A percentile compares a stretch with the other conserved stretches of the same genome.
These are phyloP conservation scores for Pseudogymnoascus sp. DNA, from an alignment of 2,329 filamentous ascomycete genomes.

Conservation along the genomic window DNA sequence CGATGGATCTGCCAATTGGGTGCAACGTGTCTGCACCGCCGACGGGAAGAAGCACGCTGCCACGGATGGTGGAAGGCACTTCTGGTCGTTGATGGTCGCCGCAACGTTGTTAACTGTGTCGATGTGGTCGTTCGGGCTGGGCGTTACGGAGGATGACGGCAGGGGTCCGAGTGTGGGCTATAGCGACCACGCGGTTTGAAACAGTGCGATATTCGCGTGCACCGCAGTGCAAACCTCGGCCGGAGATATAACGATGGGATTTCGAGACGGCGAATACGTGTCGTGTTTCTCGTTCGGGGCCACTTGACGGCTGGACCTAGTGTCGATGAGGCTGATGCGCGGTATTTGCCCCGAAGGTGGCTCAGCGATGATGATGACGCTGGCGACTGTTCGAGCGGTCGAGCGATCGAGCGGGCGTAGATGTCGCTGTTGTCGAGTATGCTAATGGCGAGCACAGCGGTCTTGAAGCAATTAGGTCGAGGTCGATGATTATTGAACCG, in stretches of 20 bases:
- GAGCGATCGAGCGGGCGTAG: background rate
- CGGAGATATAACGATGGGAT: background rate
- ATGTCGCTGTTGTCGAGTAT: conserved; percentile 1
- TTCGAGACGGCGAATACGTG: background rate
- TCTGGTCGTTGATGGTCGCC: conserved; percentile 1
- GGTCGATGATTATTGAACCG: conserved; percentile 1
- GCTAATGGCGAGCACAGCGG: background rate
- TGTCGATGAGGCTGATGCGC: background rate
- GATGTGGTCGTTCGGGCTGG: background rate
- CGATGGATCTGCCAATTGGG: conserved; percentile 6
- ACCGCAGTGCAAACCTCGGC: background rate
- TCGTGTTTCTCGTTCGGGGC: background rate
- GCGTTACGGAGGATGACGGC: conserved; percentile 6
- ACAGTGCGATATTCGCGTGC: conserved; percentile 6
- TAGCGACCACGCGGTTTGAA: conserved; percentile 6
- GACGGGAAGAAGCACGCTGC: conserved; percentile 4
- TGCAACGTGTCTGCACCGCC: conserved; percentile 2
- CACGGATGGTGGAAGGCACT: conserved; percentile 3
- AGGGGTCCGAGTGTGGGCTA: conserved; percentile 3
- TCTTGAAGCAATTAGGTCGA: background rate
- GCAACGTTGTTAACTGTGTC: background rate
- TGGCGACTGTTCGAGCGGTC: conserved; percentile 3
- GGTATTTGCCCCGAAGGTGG: background rate
- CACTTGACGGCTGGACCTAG: background rate
- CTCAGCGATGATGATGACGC: conserved; percentile 4